These are phyloP conservation scores for Nicotiana tomentosiformis DNA, from an alignment of 257 asterid genomes.

Conservation along the genomic window DNA sequence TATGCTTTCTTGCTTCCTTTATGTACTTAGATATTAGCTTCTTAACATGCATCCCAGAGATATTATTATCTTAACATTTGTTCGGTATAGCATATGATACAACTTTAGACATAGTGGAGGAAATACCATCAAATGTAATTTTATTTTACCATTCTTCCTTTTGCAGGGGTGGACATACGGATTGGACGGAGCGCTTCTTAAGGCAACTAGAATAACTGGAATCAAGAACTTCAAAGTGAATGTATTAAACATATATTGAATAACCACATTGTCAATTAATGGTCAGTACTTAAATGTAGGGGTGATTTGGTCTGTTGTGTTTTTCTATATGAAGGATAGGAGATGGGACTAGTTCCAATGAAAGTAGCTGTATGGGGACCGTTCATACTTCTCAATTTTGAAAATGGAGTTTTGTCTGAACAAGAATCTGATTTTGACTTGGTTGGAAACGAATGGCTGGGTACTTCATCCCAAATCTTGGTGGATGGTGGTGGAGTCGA, in stretches of 20 bases:
- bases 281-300: neutral
- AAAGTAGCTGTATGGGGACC: conserved; percentile 79
- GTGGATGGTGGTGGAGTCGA: conserved; percentile 47
- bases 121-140: neutral
- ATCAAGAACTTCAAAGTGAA: conserved; percentile 67
- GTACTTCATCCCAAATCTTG: conserved; percentile 55
- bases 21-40: neutral
- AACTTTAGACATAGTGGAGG: neutral
- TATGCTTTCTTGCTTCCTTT: neutral
- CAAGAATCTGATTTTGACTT: conserved; percentile 23
- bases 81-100: neutral
- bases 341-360: conserved; percentile 73
- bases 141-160: neutral
- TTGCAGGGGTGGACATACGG: conserved; percentile 89
- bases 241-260: conserved; percentile 25
- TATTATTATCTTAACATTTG: neutral
- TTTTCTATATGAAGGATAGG: conserved; percentile 39
- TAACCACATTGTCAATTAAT: neutral
- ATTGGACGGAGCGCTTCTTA: conserved; percentile 64
- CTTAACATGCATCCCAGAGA: neutral
- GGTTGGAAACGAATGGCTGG: conserved; percentile 70
- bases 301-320: conserved; percentile 2
- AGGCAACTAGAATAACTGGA: conserved; percentile 67
- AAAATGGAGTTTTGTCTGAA: conserved; percentile 21
- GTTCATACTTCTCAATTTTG: conserved; percentile 59